Percentiles rank a stretch among this genome's conserved stretches.
Conservation (phyloP, 495 filamentous ascomycete genomes). For the Hypoxylon subgilvum region DNA sequence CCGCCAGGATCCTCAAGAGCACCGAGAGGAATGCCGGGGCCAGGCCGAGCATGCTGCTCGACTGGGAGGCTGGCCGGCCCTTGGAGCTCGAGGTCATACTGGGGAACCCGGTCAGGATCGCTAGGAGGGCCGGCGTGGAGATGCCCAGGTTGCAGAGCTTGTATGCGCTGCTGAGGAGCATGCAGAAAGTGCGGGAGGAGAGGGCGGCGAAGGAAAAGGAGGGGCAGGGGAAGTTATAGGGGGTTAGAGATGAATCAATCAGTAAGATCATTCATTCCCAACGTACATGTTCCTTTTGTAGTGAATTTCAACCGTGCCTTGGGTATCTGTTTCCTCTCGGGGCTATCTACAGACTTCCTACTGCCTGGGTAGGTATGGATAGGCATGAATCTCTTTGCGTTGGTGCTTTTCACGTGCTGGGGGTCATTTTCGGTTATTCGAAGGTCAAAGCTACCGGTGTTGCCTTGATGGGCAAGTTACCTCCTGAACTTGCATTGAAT, state of each 20-base stretch:
- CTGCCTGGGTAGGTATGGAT: too few relatives aligned
- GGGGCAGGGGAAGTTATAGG: conserved; percentile 43
- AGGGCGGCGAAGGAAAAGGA: conserved; percentile 34
- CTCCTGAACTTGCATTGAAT: too few relatives aligned
- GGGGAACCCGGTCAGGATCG: conserved; percentile 63
- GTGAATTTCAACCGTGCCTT: too few relatives aligned
- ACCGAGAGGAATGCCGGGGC: conserved; percentile 62
- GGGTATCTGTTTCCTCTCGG: too few relatives aligned
- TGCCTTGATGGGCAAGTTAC: too few relatives aligned
- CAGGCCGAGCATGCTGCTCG: conserved; percentile 65
- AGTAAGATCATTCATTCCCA: not conserved
- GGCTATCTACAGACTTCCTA: too few relatives aligned
- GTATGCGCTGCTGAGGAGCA: conserved; percentile 57
- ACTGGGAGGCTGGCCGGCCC: conserved; percentile 61
- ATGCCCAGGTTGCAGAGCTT: conserved; percentile 60
- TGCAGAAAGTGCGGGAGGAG: conserved; percentile 51
- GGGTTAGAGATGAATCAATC: not conserved
- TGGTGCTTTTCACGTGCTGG: too few relatives aligned
- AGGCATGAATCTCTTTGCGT: too few relatives aligned
- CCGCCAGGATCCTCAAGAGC: conserved; percentile 61
- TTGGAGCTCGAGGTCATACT: conserved; percentile 69
- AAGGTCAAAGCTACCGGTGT: too few relatives aligned
- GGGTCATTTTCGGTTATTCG: too few relatives aligned
- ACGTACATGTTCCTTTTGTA: not conserved
- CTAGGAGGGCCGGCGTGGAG: conserved; percentile 56